phyloP scores from a whole-genome alignment of 106 monocot genomes.

The Agapanthus africanus region DNA sequence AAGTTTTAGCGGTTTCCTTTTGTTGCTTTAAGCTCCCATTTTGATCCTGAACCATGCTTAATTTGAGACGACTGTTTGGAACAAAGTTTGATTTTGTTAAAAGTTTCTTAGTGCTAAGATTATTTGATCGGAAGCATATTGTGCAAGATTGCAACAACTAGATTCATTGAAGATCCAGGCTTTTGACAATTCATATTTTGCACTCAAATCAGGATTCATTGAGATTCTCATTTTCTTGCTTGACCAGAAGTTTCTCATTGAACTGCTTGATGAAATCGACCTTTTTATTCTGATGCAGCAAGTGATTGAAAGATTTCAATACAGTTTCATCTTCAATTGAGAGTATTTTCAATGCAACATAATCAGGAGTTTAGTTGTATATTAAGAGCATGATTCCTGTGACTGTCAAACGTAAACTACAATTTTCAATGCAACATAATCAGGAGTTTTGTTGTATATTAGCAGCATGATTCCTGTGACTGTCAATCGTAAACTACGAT shows the following conservation, averaged over 20 bases:
- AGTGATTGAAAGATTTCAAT: slow-evolving; percentile 58
- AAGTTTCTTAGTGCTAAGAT: too few relatives aligned
- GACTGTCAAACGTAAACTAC: slow-evolving; percentile 27
- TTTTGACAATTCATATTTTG: too few relatives aligned
- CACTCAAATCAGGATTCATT: too few relatives aligned
- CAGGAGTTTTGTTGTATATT: slow-evolving; percentile 36
- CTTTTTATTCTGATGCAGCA: slow-evolving; percentile 59
- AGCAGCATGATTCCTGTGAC: slow-evolving; percentile 59
- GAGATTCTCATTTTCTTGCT: slow-evolving; percentile 79
- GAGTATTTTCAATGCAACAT: slow-evolving; percentile 57
- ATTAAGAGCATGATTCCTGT: slow-evolving; percentile 67
- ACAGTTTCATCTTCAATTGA: slow-evolving; percentile 71
- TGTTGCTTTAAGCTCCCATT: not conserved
- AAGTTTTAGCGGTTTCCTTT: not conserved
- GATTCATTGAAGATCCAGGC: too few relatives aligned
- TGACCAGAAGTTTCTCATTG: slow-evolving; percentile 75
- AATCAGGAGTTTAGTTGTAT: slow-evolving; percentile 35
- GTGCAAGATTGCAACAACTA: too few relatives aligned
- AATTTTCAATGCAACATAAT: slow-evolving; percentile 16
- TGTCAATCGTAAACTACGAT: slow-evolving; percentile 15
- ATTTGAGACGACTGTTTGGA: too few relatives aligned
- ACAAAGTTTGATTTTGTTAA: too few relatives aligned
- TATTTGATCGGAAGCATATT: too few relatives aligned
- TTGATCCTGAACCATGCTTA: too few relatives aligned
- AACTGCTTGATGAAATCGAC: slow-evolving; percentile 76